Conservation (phyloP, 768 basidiomycete genomes). For the Lactarius vividus region DNA sequence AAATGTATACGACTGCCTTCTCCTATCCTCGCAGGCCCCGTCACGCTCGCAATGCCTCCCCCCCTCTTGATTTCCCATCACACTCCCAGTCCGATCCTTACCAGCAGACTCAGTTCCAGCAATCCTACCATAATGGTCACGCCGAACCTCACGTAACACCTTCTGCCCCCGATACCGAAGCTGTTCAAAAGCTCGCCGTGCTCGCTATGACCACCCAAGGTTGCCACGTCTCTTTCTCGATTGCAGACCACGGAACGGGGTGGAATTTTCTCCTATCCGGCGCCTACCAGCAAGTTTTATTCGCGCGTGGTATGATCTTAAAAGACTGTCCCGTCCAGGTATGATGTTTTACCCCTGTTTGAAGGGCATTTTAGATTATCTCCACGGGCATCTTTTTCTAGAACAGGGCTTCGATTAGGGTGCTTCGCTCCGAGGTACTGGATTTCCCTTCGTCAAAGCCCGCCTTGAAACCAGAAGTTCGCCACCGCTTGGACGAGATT, state of each 20-base stretch:
- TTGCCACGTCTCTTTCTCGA: conserved; percentile 78
- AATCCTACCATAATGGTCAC: conserved; percentile 33
- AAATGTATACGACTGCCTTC: conserved; percentile 94
- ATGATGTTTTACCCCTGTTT: conserved; percentile 31
- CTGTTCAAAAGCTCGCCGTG: conserved; percentile 74
- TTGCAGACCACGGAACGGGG: conserved; percentile 64
- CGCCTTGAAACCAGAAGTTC: conserved; percentile 75
- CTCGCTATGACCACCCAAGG: conserved; percentile 78
- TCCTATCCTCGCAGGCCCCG: conserved; percentile 83
- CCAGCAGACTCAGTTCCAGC: conserved; percentile 39
- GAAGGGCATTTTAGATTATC: conserved; percentile 23
- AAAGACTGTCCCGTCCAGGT: conserved; percentile 89
- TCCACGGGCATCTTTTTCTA: conserved; percentile 35
- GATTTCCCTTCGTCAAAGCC: conserved; percentile 80
- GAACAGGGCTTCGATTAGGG: conserved; percentile 86
- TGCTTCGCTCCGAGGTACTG: conserved; percentile 89
- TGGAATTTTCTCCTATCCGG: conserved; percentile 94
- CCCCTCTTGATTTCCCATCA: conserved; percentile 60
- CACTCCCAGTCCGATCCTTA: conserved; percentile 43
- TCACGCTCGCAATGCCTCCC: conserved; percentile 59
- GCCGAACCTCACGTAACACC: conserved; percentile 33
- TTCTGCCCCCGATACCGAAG: conserved; percentile 58
- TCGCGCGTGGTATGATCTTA: conserved; percentile 81
- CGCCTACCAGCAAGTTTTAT: conserved; percentile 89
- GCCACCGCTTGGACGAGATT: conserved; percentile 87